phyloP scores from a whole-genome alignment of 495 filamentous ascomycete genomes.

The Daldinia grandis region DNA sequence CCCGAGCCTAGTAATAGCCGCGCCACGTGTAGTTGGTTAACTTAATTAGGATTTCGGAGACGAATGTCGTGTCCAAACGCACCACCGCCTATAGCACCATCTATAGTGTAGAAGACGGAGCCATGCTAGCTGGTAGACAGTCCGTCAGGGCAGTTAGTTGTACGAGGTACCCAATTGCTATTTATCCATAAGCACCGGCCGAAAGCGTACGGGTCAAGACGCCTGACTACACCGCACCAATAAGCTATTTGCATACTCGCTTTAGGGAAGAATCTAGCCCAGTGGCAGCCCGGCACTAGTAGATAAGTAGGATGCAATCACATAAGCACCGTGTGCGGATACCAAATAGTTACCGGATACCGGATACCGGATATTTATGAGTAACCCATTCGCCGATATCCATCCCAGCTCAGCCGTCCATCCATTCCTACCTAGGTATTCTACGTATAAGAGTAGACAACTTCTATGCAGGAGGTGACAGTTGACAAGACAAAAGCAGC shows the following conservation, averaged over 20 bases:
- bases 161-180: background rate
- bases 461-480: background rate
- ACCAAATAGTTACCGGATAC: background rate
- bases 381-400: conserved; percentile 8
- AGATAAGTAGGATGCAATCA: conserved; percentile 2
- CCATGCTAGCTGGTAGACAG: conserved; percentile 3
- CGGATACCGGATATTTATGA: background rate
- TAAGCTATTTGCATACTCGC: conserved; percentile 21
- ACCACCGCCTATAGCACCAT: background rate
- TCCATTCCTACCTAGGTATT: background rate
- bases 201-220: background rate
- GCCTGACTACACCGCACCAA: conserved; percentile 1
- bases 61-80: background rate
- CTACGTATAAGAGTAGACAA: background rate
- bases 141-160: background rate
- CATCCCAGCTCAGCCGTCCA: background rate
- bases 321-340: conserved; percentile 19
- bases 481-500: background rate
- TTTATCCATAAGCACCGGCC: conserved; percentile 19
- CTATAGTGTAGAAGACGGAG: background rate
- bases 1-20: conserved; percentile 27
- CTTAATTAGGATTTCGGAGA: conserved; percentile 23
- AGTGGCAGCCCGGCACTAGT: conserved; percentile 16
- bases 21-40: conserved; percentile 31
- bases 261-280: conserved; percentile 21